These are phyloP conservation scores for Pyrus bretschneideri DNA, from an alignment of 306 rosid species.

Conservation along the genomic window DNA sequence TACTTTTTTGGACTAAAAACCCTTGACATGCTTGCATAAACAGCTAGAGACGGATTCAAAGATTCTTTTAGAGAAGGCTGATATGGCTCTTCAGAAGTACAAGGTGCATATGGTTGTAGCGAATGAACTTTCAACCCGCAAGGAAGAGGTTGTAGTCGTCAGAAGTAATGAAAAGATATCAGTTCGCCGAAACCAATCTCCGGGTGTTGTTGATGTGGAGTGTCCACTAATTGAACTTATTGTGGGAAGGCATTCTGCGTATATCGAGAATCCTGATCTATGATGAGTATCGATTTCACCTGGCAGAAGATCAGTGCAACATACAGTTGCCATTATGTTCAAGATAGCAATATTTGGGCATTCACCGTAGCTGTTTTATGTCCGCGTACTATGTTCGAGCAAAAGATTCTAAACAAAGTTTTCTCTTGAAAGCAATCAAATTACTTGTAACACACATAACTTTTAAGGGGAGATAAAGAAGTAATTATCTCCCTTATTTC, in stretches of 20 bases:
- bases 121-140: constrained; percentile 77
- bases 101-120: constrained; percentile 89
- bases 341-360: neutral
- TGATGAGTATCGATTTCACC: constrained; percentile 6
- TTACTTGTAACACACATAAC: neutral
- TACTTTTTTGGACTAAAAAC: neutral
- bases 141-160: constrained; percentile 78
- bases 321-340: neutral
- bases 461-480: neutral
- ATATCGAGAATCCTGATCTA: constrained; percentile 28
- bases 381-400: neutral
- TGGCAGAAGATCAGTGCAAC: neutral
- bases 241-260: constrained; percentile 52
- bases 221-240: constrained; percentile 58
- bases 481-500: neutral
- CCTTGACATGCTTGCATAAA: constrained; percentile 9
- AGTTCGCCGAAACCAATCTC: constrained; percentile 43
- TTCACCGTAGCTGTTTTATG: neutral
- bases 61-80: constrained; percentile 81
- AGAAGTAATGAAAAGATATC: constrained; percentile 41
- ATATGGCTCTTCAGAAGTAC: constrained; percentile 64
- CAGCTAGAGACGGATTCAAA: constrained; percentile 89
- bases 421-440: neutral
- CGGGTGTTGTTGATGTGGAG: constrained; percentile 57
- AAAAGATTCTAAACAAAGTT: neutral